Conservation (phyloP, 2,329 filamentous ascomycete genomes). For the Aspergillus sp. region DNA sequence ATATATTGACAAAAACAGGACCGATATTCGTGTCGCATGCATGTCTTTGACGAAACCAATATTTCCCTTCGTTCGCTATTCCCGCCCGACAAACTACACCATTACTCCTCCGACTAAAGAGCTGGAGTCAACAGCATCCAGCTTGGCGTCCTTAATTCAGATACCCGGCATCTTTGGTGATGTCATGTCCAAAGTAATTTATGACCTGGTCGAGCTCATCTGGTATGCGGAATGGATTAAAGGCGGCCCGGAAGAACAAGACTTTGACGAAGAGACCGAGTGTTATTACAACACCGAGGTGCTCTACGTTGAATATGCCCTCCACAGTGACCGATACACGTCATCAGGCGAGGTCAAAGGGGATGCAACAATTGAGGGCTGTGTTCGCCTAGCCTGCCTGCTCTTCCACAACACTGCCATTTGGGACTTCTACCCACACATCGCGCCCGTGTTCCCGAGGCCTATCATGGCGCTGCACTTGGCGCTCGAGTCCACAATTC, state of each 20-base stretch:
- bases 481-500: constrained; percentile 34
- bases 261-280: constrained; percentile 37
- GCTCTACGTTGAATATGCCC: constrained; percentile 38
- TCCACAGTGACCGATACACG: constrained; percentile 38
- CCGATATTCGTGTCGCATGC: constrained; percentile 41
- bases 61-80: constrained; percentile 38
- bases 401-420: constrained; percentile 41
- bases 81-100: constrained; percentile 30
- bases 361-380: constrained; percentile 39
- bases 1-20: constrained; percentile 26
- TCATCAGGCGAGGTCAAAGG: constrained; percentile 32
- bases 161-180: constrained; percentile 37
- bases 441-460: constrained; percentile 35
- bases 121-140: constrained; percentile 30
- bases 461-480: constrained; percentile 34
- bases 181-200: constrained; percentile 31
- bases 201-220: constrained; percentile 35
- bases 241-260: constrained; percentile 24
- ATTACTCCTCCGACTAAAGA: constrained; percentile 32
- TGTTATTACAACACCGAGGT: constrained; percentile 43
- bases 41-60: constrained; percentile 40
- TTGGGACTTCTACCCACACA: constrained; percentile 40
- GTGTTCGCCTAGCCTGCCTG: constrained; percentile 37
- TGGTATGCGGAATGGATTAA: constrained; percentile 42
- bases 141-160: constrained; percentile 31